A percentile compares a stretch with the other conserved stretches of the same genome.
phyloP scores from a whole-genome alignment of 805 yeast genomes.

The Schizosaccharomyces cryophilus region DNA sequence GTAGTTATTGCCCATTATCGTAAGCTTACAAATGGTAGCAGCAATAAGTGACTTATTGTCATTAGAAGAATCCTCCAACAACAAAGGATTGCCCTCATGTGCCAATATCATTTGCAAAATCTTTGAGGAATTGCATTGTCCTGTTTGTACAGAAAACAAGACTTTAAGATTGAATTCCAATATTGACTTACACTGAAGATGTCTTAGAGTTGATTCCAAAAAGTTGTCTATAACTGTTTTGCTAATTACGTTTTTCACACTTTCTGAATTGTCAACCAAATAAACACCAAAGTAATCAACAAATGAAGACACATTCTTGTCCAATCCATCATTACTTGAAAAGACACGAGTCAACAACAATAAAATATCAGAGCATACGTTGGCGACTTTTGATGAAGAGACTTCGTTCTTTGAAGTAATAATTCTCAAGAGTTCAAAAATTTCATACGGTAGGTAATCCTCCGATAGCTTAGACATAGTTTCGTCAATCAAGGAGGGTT shows the following conservation, averaged over 20 bases:
- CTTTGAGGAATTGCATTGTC: slow-evolving; percentile 11
- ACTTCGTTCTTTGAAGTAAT: too few relatives aligned
- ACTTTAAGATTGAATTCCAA: neutral
- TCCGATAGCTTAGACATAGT: too few relatives aligned
- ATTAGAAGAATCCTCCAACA: neutral
- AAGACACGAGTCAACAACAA: neutral
- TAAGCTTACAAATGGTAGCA: neutral
- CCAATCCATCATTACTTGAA: neutral
- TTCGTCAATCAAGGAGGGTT: too few relatives aligned
- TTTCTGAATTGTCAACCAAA: neutral
- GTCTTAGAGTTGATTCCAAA: neutral
- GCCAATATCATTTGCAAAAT: slow-evolving; percentile 40
- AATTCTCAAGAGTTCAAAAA: too few relatives aligned
- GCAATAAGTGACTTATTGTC: neutral
- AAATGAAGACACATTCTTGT: neutral
- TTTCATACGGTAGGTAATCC: too few relatives aligned
- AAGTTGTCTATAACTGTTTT: neutral
- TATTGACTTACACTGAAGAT: neutral
- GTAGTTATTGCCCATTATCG: neutral
- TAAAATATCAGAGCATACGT: neutral
- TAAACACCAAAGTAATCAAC: neutral
- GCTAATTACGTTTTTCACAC: neutral
- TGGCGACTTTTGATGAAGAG: too few relatives aligned
- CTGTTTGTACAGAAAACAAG: neutral
- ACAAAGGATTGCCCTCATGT: slow-evolving; percentile 18